Evolutionary conservation across 1,284 basidiomycete species (phyloP), one percentile per base, ranked within the genome.

Genomic region (Coniferiporia weirii): DNA sequence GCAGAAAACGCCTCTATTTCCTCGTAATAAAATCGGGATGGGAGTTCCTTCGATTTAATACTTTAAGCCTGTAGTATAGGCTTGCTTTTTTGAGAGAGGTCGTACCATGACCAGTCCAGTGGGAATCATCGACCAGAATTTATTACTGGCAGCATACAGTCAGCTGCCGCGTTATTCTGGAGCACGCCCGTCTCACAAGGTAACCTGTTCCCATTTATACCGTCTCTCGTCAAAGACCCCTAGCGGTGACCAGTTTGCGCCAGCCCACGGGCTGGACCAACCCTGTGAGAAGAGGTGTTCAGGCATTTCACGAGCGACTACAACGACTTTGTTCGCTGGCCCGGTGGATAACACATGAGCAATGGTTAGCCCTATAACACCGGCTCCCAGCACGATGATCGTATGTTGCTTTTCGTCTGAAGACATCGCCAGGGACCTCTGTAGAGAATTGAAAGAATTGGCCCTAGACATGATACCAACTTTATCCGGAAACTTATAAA

Each of bases 191-290:
- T 62, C 78, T 70, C 62, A 81, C 79, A 78, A 79, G 27, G 78
- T 74, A 62, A 68, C 49, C 60, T 67, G 66, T 66, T 84, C 81
- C 69, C 76, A 75, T 35, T 69, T 65, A 48, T 72, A 66, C 17
- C 69, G 68, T 48, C 72, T 70, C 54, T 65, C 69, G 53, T 78
- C 71, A 45, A 69, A 72, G 20, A 68, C 66, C 8, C 73, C 76
- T 60, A 82, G 79, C 3, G 85, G 83, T 15, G 79, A 79, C 84
- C 84, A 88, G 68, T 85, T 84, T 40, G 84, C 85, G 19, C 86
- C 85, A 43, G 87, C 87, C 81, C 88, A 90, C 0, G 88, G 87
- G 60, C 78, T 81, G 0, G 87, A 81, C 70, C 87, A 89, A 0
- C 73, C 78, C 53, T 81, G 80, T 1, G 80, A 82, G 55, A 77